phyloP scores from a whole-genome alignment of 192 early-diverging fungal genomes.

The Backusella luteola region DNA sequence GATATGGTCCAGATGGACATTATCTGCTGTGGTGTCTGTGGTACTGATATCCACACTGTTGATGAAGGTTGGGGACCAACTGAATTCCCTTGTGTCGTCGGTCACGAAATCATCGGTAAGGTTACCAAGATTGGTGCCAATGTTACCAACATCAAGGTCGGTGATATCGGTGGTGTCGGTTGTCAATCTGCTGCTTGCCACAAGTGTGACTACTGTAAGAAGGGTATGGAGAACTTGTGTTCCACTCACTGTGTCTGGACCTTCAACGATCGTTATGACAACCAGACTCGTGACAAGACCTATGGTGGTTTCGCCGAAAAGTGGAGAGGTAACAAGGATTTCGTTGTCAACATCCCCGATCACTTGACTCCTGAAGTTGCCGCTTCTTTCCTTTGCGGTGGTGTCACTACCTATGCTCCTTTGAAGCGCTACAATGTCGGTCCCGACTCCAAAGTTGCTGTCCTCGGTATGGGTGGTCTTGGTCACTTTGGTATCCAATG shows the following conservation, averaged over 20 bases:
- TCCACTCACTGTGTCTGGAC: slow-evolving; percentile 48
- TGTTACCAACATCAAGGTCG: slow-evolving; percentile 33
- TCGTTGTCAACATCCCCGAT: slow-evolving; percentile 58
- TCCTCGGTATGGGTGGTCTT: slow-evolving; percentile 62
- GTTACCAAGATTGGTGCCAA: slow-evolving; percentile 38
- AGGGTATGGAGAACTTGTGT: slow-evolving; percentile 42
- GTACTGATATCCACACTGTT: slow-evolving; percentile 31
- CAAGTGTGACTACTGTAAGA: slow-evolving; percentile 42
- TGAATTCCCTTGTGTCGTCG: slow-evolving; percentile 32
- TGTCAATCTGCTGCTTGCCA: slow-evolving; percentile 63
- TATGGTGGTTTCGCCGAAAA: slow-evolving; percentile 39
- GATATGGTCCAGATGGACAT: slow-evolving; percentile 77
- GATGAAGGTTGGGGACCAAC: slow-evolving; percentile 25
- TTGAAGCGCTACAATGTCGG: slow-evolving; percentile 46
- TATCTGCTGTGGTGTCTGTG: slow-evolving; percentile 75
- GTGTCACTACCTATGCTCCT: slow-evolving; percentile 61
- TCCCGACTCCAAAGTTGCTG: slow-evolving; percentile 46
- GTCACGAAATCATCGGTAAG: slow-evolving; percentile 53
- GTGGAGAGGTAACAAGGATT: slow-evolving; percentile 52
- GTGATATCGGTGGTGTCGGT: slow-evolving; percentile 56
- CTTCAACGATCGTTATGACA: slow-evolving; percentile 39
- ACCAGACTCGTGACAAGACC: slow-evolving; percentile 37
- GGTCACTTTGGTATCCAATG: slow-evolving; percentile 65
- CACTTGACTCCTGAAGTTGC: slow-evolving; percentile 48
- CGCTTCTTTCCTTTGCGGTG: slow-evolving; percentile 78